These are phyloP conservation scores for Apophysomyces trapeziformis DNA, from an alignment of 371 early-diverging fungal genomes.

Conservation along the genomic window DNA sequence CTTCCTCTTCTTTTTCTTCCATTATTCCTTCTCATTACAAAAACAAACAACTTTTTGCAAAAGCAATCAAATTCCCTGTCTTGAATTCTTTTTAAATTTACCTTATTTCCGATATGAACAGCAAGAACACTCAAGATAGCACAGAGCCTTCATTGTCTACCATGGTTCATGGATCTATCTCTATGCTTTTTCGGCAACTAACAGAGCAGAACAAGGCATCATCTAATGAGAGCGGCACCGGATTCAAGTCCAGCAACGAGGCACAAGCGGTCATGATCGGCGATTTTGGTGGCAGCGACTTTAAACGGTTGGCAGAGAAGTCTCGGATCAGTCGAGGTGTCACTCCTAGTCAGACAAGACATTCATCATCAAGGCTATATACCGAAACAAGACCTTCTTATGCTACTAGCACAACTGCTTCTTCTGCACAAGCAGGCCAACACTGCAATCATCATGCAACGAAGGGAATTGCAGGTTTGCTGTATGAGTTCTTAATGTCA, in stretches of 20 bases:
- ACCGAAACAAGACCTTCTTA: constrained; percentile 5
- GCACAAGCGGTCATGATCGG: constrained; percentile 10
- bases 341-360: not conserved
- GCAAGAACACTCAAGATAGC: not conserved
- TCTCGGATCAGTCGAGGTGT: constrained; percentile 21
- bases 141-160: constrained; percentile 3
- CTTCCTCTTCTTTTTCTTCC: constrained; percentile 4
- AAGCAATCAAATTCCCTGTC: too few relatives aligned
- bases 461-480: constrained; percentile 17
- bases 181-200: not conserved
- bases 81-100: not conserved
- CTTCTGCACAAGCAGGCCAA: constrained; percentile 8
- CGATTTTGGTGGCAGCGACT: constrained; percentile 30
- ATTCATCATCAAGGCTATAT: not conserved
- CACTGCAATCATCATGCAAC: constrained; percentile 1
- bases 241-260: constrained; percentile 11
- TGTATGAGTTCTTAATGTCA: constrained; percentile 30
- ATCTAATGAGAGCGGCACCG: not conserved
- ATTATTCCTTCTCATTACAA: too few relatives aligned
- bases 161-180: not conserved
- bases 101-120: not conserved
- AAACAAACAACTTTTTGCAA: too few relatives aligned
- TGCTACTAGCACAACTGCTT: not conserved
- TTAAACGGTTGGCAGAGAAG: constrained; percentile 33
- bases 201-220: not conserved